A percentile compares a stretch with the other conserved stretches of the same genome.
Evolutionary conservation across 2,329 filamentous ascomycete genomes (phyloP).

Genomic region (Gaeumannomyces tritici): DNA sequence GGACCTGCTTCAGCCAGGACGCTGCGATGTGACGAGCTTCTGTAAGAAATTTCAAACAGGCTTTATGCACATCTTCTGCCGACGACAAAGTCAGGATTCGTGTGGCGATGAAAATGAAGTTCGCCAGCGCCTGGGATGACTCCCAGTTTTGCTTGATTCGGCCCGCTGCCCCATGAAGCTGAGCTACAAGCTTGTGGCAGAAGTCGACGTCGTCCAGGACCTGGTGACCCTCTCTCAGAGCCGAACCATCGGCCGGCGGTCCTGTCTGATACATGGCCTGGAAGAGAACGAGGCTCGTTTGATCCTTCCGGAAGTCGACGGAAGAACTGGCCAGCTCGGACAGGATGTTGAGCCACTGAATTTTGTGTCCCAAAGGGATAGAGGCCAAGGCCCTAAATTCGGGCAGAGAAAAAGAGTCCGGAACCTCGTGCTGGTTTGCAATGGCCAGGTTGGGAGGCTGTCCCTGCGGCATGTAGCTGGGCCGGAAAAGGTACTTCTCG

Average conservation of each 20-base stretch:
- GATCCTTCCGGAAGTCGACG: constrained; percentile 39
- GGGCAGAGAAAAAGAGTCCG: constrained; percentile 33
- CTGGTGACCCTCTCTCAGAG: constrained; percentile 23
- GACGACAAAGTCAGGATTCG: constrained; percentile 30
- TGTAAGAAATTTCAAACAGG: constrained; percentile 21
- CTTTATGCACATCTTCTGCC: constrained; percentile 9
- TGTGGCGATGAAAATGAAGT: constrained; percentile 27
- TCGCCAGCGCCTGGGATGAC: constrained; percentile 17
- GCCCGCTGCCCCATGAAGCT: constrained; percentile 19
- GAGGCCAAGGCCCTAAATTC: constrained; percentile 44
- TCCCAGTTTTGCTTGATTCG: constrained; percentile 42
- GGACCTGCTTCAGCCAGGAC: constrained; percentile 28
- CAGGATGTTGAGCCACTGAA: constrained; percentile 49
- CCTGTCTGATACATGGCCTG: constrained; percentile 39
- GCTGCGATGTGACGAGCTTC: constrained; percentile 22
- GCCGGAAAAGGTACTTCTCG: neutral
- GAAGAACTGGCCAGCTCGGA: constrained; percentile 34
- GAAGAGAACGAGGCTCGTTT: constrained; percentile 34
- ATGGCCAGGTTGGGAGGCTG: constrained; percentile 38
- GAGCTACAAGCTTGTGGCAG: constrained; percentile 18
- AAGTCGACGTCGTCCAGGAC: constrained; percentile 24
- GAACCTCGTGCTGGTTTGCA: constrained; percentile 36
- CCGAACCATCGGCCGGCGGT: constrained; percentile 17
- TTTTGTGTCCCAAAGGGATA: constrained; percentile 30
- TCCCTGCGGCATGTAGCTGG: neutral